phyloP scores from a whole-genome alignment of 2,329 filamentous ascomycete species.

The Xylariomycetidae sp. region DNA sequence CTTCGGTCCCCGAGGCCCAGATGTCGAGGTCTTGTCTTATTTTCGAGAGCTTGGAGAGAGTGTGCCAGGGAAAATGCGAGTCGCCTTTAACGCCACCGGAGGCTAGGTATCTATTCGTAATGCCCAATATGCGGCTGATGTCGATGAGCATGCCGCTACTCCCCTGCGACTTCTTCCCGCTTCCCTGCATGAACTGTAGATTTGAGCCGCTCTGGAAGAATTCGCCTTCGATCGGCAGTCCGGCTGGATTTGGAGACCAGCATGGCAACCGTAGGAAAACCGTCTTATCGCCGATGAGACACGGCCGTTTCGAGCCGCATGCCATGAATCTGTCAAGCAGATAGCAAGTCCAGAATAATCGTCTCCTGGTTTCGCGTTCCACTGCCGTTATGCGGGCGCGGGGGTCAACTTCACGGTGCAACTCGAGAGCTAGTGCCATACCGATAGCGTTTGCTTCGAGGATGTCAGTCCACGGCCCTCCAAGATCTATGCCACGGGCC shows the following conservation, averaged over 20 bases:
- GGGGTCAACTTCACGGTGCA: constrained; percentile 70
- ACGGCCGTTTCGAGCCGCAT: constrained; percentile 76
- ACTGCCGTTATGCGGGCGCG: constrained; percentile 57
- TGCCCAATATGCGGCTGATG: constrained; percentile 75
- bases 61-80: constrained; percentile 88
- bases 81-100: constrained; percentile 84
- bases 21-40: constrained; percentile 80
- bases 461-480: too few species aligned
- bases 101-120: constrained; percentile 78
- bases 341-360: constrained; percentile 88
- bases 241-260: constrained; percentile 60
- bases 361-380: constrained; percentile 71
- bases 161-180: constrained; percentile 66
- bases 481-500: too few species aligned
- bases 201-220: constrained; percentile 79
- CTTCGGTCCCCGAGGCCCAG: constrained; percentile 78
- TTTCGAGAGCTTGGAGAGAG: constrained; percentile 77
- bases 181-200: constrained; percentile 65
- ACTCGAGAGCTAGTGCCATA: constrained; percentile 77
- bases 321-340: constrained; percentile 79
- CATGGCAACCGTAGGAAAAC: constrained; percentile 72
- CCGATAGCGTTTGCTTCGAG: constrained; percentile 72
- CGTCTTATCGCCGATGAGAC: constrained; percentile 72
- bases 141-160: constrained; percentile 79
- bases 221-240: constrained; percentile 67